Conservation (phyloP, 768 basidiomycete species). For the Pleurotus giganteus region DNA sequence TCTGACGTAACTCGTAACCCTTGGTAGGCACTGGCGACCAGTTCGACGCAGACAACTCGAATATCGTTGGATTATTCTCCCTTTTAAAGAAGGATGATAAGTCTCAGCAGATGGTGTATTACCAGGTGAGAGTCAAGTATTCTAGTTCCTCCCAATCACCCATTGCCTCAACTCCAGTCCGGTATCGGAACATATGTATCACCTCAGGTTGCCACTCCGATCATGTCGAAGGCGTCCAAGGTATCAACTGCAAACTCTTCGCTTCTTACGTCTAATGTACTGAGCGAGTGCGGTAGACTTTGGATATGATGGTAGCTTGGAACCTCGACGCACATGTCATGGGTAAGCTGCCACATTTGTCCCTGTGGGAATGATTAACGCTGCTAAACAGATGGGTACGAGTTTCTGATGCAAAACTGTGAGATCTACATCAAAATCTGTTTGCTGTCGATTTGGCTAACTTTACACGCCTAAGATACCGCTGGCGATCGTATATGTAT, state of each 20-base stretch:
- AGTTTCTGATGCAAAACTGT: constrained; percentile 40
- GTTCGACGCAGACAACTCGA: constrained; percentile 53
- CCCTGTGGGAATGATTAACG: neutral
- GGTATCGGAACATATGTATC: constrained; percentile 31
- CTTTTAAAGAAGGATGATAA: constrained; percentile 51
- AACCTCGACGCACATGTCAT: constrained; percentile 49
- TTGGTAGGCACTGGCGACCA: constrained; percentile 40
- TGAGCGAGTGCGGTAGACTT: constrained; percentile 24
- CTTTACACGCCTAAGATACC: constrained; percentile 28
- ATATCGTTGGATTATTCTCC: constrained; percentile 50
- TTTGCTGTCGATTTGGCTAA: constrained; percentile 14
- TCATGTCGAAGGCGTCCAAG: constrained; percentile 35
- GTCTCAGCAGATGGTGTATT: constrained; percentile 55
- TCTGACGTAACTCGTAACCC: neutral
- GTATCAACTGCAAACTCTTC: constrained; percentile 19
- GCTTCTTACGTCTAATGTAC: neutral
- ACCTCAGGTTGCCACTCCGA: constrained; percentile 33
- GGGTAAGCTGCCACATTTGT: constrained; percentile 25
- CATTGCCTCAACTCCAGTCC: neutral
- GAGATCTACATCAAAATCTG: constrained; percentile 61
- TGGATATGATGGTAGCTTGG: constrained; percentile 50
- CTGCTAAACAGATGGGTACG: constrained; percentile 2
- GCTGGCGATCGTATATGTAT: constrained; percentile 60
- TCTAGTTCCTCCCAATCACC: neutral
- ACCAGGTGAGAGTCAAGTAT: constrained; percentile 36